Base-by-base conservation (phyloP, 345 rosid genomes). In the Geranium brycei region DNA sequence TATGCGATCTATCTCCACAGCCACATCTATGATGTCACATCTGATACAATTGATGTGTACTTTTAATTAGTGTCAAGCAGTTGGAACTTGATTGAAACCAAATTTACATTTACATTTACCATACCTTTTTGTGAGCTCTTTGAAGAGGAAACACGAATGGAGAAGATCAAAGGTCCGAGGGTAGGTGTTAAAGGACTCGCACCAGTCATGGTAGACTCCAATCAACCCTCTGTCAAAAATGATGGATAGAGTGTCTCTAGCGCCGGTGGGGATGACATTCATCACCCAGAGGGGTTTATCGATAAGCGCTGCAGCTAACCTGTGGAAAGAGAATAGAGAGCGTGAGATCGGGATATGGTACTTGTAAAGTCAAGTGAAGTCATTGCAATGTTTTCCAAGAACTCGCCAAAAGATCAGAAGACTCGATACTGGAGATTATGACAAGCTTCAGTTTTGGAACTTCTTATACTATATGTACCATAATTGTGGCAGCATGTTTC, bases 171-270 rank as follows among this genome's bases (percentile, higher is more conserved):
- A 89, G 17, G 96, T 82, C 66, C 96, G 82, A 62, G 96, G 96
- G 68, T 92, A 89, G 58, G 95, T 82, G 70, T 74, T 87, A 41
- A 87, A 72, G 1, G 96, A 86, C 79, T 92, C 96, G 1, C 96
- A 89, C 98, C 98, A 92, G 64, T 89, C 90, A 5, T 92, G 95
- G 64, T 87, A 89, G 62, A 82, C 67, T 57, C 98, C 98, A 53
- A 92, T 85, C 82, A 89, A 68, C 30, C 96, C 98, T 69, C 98
- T 74, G 65, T 86, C 86, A 53, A 73, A 92, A 35, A 92, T 79
- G 17, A 81, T n/a, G 0, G 88, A 57, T 31, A 92, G 85, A 10
- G 96, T 89, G 72, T 92, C 84, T 62, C 76, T 69, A 56, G 70
- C 74, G 62, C 81, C 75, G 56, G 86, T 68, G 2, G 91, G 96